Evolutionary conservation across 306 rosid genomes (phyloP).

Genomic region (Begonia loranthoides): DNA sequence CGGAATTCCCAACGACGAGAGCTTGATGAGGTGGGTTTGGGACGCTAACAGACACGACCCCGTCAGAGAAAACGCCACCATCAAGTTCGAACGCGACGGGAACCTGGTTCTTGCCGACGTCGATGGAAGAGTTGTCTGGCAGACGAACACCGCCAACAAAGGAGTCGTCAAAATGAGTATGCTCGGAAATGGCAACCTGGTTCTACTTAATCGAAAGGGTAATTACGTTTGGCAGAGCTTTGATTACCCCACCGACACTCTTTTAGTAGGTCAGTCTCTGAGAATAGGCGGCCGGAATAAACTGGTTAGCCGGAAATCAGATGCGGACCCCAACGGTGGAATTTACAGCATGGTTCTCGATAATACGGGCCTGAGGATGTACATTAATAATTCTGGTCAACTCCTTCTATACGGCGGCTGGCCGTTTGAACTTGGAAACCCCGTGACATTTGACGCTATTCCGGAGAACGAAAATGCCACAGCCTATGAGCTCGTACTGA

Average conservation of each 20-base stretch:
- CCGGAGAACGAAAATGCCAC: slow-evolving; percentile 4
- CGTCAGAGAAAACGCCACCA: slow-evolving; percentile 19
- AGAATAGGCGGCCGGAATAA: slow-evolving; percentile 6
- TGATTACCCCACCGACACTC: slow-evolving; percentile 18
- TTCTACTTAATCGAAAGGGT: slow-evolving; percentile 18
- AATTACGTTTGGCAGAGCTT: slow-evolving; percentile 26
- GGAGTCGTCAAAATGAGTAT: slow-evolving; percentile 17
- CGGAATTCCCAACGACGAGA: slow-evolving; percentile 9
- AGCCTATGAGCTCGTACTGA: slow-evolving; percentile 17
- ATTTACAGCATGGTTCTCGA: slow-evolving; percentile 14
- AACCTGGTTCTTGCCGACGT: slow-evolving; percentile 18
- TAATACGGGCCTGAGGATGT: slow-evolving; percentile 13
- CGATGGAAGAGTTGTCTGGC: slow-evolving; percentile 18
- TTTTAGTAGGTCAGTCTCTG: slow-evolving; percentile 16
- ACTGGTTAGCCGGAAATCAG: slow-evolving; percentile 20
- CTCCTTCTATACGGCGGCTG: slow-evolving; percentile 23
- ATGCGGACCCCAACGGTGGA: slow-evolving; percentile 17
- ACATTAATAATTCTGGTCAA: slow-evolving; percentile 11
- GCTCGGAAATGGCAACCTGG: slow-evolving; percentile 16
- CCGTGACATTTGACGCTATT: slow-evolving; percentile 6
- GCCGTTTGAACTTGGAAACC: slow-evolving; percentile 1
- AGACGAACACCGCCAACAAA: slow-evolving; percentile 22
- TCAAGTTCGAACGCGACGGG: slow-evolving; percentile 15
- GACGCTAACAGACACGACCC: slow-evolving; percentile 22
- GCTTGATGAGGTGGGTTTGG: slow-evolving; percentile 26